Conservation (phyloP, 805 yeast species). For the Candida odintsovae region DNA sequence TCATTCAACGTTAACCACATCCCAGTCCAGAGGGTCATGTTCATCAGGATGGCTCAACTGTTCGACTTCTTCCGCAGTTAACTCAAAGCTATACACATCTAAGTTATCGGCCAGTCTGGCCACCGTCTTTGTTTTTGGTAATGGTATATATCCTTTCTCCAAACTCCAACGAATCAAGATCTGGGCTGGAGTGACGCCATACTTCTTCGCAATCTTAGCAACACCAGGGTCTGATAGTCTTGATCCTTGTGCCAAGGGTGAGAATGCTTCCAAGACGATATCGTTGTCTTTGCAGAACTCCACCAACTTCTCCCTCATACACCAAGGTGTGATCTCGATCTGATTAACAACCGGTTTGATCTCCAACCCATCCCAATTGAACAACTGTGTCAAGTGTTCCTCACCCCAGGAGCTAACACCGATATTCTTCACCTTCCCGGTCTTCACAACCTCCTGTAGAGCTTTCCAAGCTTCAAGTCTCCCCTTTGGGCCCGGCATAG, state of each 20-base stretch:
- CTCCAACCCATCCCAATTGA: slow-evolving; percentile 51
- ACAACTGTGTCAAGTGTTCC: slow-evolving; percentile 56
- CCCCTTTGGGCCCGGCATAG: slow-evolving; percentile 43
- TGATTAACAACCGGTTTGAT: slow-evolving; percentile 72
- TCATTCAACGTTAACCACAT: slow-evolving; percentile 19
- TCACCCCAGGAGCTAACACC: slow-evolving; percentile 76
- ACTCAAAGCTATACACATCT: slow-evolving; percentile 37
- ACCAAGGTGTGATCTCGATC: slow-evolving; percentile 53
- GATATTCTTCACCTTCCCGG: slow-evolving; percentile 56
- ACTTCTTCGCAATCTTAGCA: slow-evolving; percentile 33
- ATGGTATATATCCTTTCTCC: slow-evolving; percentile 50
- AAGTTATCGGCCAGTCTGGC: slow-evolving; percentile 35
- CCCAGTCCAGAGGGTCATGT: slow-evolving; percentile 76
- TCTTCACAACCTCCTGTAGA: slow-evolving; percentile 65
- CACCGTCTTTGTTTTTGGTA: slow-evolving; percentile 40
- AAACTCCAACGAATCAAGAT: slow-evolving; percentile 54
- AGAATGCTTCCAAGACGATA: slow-evolving; percentile 53
- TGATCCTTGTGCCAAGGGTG: slow-evolving; percentile 56
- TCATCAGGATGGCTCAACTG: slow-evolving; percentile 45
- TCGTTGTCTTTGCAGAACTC: slow-evolving; percentile 38
- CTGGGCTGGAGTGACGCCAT: slow-evolving; percentile 41
- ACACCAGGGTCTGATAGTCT: slow-evolving; percentile 41
- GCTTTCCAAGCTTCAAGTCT: slow-evolving; percentile 69
- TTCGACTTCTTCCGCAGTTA: slow-evolving; percentile 35
- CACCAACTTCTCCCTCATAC: slow-evolving; percentile 34